These are phyloP conservation scores for Colletotrichum sp. DNA, from an alignment of 2,329 filamentous ascomycete genomes.

Conservation along the genomic window DNA sequence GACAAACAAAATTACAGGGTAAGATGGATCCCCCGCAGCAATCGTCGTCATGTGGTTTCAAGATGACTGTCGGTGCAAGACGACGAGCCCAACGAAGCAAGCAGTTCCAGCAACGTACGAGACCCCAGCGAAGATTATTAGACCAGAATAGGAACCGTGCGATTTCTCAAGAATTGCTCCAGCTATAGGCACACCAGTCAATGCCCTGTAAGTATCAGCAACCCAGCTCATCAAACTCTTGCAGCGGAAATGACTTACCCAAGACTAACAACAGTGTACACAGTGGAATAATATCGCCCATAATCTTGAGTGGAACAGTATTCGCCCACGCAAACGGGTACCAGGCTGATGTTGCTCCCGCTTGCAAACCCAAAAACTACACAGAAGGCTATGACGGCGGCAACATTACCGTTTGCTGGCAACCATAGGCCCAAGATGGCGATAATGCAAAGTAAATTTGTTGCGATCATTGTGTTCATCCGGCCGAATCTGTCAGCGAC, in stretches of 20 bases:
- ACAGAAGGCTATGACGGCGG: not conserved
- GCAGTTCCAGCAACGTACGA: not conserved
- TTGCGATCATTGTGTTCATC: not conserved
- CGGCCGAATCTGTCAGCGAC: not conserved
- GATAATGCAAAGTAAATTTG: not conserved
- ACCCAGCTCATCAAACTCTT: accelerated
- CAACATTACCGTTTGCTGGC: not conserved
- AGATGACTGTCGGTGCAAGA: not conserved
- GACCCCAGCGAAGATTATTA: not conserved
- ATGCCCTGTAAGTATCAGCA: not conserved
- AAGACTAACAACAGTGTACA: not conserved
- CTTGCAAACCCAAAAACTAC: not conserved
- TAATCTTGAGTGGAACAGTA: not conserved
- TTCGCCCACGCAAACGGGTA: not conserved
- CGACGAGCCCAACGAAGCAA: not conserved
- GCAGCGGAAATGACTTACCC: not conserved
- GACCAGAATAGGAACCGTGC: not conserved
- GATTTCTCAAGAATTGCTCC: not conserved
- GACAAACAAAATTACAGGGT: accelerated
- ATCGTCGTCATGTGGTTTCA: not conserved
- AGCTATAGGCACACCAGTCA: not conserved
- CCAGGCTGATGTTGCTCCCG: not conserved
- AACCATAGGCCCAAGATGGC: not conserved
- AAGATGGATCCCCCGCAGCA: not conserved
- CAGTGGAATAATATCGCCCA: not conserved